Percentiles rank a stretch among this genome's conserved stretches.
phyloP scores from a whole-genome alignment of 2,329 filamentous ascomycete species.

The Exophiala viscosa region DNA sequence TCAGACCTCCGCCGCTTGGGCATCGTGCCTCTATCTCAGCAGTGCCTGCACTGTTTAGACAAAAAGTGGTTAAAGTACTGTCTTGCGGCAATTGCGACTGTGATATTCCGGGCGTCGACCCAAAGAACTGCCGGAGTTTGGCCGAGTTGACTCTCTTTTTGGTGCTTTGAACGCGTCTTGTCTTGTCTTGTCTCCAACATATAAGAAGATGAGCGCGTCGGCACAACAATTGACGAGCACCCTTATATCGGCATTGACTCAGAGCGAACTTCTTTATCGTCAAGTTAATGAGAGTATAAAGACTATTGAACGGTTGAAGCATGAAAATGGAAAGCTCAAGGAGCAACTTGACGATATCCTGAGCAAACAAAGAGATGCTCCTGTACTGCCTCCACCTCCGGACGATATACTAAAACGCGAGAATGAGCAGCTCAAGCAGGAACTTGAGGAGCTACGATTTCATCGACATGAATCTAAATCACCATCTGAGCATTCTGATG shows the following conservation, averaged over 20 bases:
- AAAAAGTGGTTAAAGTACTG: not conserved
- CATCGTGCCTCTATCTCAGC: slow-evolving; percentile 5
- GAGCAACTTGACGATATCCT: slow-evolving; percentile 9
- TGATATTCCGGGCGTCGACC: too few relatives aligned
- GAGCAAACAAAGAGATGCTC: not conserved
- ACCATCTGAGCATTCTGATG: slow-evolving; percentile 9
- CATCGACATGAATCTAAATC: not conserved
- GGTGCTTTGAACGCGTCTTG: too few relatives aligned
- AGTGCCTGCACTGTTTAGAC: not conserved
- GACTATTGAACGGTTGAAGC: slow-evolving; percentile 17
- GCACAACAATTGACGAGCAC: slow-evolving; percentile 8
- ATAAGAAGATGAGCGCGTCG: not conserved
- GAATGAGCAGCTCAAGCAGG: slow-evolving; percentile 4
- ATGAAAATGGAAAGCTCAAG: slow-evolving; percentile 36
- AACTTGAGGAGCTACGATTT: slow-evolving; percentile 6
- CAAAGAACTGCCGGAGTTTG: too few relatives aligned
- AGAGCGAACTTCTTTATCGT: slow-evolving; percentile 31
- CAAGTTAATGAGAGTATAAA: slow-evolving; percentile 11
- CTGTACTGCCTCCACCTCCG: slow-evolving; percentile 7
- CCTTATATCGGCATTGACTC: slow-evolving; percentile 24
- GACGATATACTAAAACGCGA: slow-evolving; percentile 16
- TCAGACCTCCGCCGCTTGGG: slow-evolving; percentile 18
- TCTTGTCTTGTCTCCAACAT: not conserved
- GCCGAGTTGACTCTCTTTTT: too few relatives aligned
- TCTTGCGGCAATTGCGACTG: too few relatives aligned